A percentile compares a stretch with the other conserved stretches of the same genome.
Conservation (phyloP, 441 rosid genomes). For the Monsonia emarginata region DNA sequence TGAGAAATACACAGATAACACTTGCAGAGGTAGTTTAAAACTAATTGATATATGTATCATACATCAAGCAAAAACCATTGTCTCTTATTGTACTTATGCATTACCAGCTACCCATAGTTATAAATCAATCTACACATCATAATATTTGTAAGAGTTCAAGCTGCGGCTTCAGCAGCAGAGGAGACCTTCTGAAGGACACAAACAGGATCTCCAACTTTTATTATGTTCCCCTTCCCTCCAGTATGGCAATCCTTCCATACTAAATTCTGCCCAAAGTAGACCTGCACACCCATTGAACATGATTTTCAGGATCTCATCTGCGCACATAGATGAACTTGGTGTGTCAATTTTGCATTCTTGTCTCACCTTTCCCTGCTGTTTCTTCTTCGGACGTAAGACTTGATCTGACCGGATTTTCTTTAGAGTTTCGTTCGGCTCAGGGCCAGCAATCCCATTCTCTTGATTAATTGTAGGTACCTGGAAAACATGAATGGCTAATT, state of each 20-base stretch:
- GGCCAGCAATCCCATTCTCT: slow-evolving; percentile 45
- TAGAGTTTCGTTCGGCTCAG: slow-evolving; percentile 60
- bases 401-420: slow-evolving; percentile 51
- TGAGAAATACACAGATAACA: no score
- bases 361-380: slow-evolving; percentile 60
- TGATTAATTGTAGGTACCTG: slow-evolving; percentile 66
- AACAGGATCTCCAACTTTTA: slow-evolving; percentile 65
- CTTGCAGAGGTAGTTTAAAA: no score
- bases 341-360: neutral
- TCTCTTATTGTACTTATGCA: no score
- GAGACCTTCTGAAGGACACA: slow-evolving; percentile 37
- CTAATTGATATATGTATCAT: no score
- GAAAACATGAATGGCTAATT: slow-evolving; percentile 4
- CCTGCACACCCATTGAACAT: slow-evolving; percentile 32
- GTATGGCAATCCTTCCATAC: slow-evolving; percentile 43
- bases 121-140: no score
- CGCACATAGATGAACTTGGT: neutral
- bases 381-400: slow-evolving; percentile 50
- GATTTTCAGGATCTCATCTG: neutral
- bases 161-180: slow-evolving; percentile 61
- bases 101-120: no score
- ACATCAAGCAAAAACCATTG: no score
- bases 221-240: slow-evolving; percentile 30
- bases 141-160: slow-evolving; percentile 30
- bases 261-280: slow-evolving; percentile 68